Evolutionary conservation across 495 filamentous ascomycete species (phyloP), one percentile per base, ranked within the genome.

Genomic region (Trichoderma erinaceum): DNA sequence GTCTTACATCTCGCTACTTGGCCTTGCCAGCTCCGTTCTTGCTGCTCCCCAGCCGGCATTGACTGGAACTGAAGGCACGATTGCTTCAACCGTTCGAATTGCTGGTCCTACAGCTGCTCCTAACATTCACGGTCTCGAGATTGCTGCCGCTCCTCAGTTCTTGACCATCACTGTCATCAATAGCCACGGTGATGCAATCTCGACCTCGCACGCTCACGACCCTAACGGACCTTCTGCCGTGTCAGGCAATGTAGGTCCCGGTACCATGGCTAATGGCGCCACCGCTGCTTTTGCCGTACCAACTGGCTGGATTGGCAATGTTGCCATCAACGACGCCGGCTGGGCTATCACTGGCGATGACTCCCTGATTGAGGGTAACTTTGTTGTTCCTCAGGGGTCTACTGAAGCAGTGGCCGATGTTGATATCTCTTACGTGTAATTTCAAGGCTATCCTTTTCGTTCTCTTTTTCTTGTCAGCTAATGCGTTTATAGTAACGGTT

Each of bases 401-500:
- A 21, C 16, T 18, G 15, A 10, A 21, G 25, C 63, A 2, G 29
- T 32, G 1, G 63, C 63, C 63, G 63, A 65, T 41, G 32, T 65
- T 41, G 63, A 65, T 41, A 29, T 65, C 63, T 38, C 29, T 41
- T 65, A 32, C 23, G 63, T 65, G 63, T 65, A 38, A 65, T 3
- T 65, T 4, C 7, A 4, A 38, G 12, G n/a, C 6, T 1, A 38
- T 16, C 43, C 4, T 44, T 44, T 16, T 2, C 43, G 1, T 44
- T 44, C 43, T 35, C 43, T 44, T 16, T 12, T 16, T 46, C 43
- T 5, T 46, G 4, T 46, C 29, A 38, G 8, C 32, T 41, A 32
- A 41, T 65, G 1, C 29, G 1, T 32, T 8, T 2, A 2, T 41
- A 65, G 63, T 21, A 65, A 76, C 50, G 74, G 74, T 41, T 76